Percentiles rank a stretch among this genome's conserved stretches.
These are phyloP conservation scores for Calocybe gambosa DNA, from an alignment of 1,284 basidiomycete species.

Conservation along the genomic window DNA sequence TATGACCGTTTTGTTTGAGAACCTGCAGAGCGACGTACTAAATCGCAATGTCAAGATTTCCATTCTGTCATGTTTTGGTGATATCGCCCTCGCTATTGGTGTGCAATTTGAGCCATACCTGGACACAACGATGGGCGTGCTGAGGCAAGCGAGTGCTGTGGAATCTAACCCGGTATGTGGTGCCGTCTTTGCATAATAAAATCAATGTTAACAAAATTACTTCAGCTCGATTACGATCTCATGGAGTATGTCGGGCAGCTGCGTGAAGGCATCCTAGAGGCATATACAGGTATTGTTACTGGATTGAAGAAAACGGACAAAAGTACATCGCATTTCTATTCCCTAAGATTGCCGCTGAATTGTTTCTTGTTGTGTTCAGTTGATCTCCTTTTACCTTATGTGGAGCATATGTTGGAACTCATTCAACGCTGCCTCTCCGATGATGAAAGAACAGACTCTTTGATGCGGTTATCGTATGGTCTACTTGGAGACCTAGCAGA, in stretches of 20 bases:
- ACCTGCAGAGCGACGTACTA: conserved; percentile 86
- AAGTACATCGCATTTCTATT: conserved; percentile 31
- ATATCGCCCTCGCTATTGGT: conserved; percentile 93
- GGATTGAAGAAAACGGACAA: conserved; percentile 84
- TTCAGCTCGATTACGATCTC: conserved; percentile 79
- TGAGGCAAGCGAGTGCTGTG: conserved; percentile 86
- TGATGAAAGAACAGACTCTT: conserved; percentile 77
- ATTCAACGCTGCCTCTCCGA: conserved; percentile 78
- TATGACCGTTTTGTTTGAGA: conserved; percentile 89
- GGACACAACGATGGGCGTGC: conserved; percentile 85
- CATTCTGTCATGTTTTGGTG: conserved; percentile 93
- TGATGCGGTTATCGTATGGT: conserved; percentile 75
- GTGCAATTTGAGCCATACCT: conserved; percentile 85
- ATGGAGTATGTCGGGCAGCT: conserved; percentile 90
- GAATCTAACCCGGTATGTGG: conserved; percentile 75
- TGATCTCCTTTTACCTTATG: conserved; percentile 67
- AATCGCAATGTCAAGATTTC: conserved; percentile 96
- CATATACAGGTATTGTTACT: conserved; percentile 92
- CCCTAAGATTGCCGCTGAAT: not conserved
- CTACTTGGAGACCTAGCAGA: conserved; percentile 92
- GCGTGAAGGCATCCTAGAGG: conserved; percentile 94
- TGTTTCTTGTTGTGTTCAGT: conserved; percentile 31
- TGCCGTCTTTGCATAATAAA: conserved; percentile 3
- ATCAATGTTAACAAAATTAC: conserved; percentile 5
- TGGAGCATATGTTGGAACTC: conserved; percentile 76